Evolutionary conservation across 2,329 filamentous ascomycete species (phyloP).

Genomic region (Thielaviopsis cerberus): DNA sequence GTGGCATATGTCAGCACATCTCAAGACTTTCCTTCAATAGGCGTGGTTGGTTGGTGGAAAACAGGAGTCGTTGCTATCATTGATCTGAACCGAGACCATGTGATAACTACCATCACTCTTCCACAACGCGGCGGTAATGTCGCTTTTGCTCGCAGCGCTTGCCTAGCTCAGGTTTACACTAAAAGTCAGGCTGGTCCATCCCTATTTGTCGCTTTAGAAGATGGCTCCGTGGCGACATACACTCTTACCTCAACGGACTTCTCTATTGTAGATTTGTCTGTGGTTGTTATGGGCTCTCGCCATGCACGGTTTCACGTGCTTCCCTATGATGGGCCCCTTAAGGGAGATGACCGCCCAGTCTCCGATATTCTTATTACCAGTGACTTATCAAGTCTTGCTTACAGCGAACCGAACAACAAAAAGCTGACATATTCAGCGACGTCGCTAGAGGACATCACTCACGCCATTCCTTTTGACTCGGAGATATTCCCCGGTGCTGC

Average conservation of each 20-base stretch:
- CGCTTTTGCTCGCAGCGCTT: conserved; percentile 67
- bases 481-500: conserved; percentile 66
- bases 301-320: conserved; percentile 67
- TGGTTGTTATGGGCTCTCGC: conserved; percentile 31
- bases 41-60: conserved; percentile 74
- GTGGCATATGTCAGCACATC: conserved; percentile 72
- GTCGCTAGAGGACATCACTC: conserved; percentile 68
- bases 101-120: conserved; percentile 45
- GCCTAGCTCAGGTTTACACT: conserved; percentile 60
- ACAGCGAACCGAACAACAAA: conserved; percentile 52
- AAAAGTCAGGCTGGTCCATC: conserved; percentile 41
- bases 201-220: conserved; percentile 76
- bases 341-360: conserved; percentile 34
- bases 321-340: conserved; percentile 29
- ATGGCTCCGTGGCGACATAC: conserved; percentile 78
- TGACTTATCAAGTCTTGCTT: conserved; percentile 85
- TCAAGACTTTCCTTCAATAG: conserved; percentile 41
- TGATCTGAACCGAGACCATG: conserved; percentile 44
- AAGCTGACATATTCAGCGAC: conserved; percentile 85
- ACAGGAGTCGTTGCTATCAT: conserved; percentile 63
- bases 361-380: conserved; percentile 76
- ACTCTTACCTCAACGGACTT: conserved; percentile 44
- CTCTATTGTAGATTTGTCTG: conserved; percentile 52
- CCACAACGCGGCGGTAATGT: conserved; percentile 43
- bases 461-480: conserved; percentile 65